Evolutionary conservation across 371 early-diverging fungal genomes (phyloP).

Genomic region (Mucor indicus): DNA sequence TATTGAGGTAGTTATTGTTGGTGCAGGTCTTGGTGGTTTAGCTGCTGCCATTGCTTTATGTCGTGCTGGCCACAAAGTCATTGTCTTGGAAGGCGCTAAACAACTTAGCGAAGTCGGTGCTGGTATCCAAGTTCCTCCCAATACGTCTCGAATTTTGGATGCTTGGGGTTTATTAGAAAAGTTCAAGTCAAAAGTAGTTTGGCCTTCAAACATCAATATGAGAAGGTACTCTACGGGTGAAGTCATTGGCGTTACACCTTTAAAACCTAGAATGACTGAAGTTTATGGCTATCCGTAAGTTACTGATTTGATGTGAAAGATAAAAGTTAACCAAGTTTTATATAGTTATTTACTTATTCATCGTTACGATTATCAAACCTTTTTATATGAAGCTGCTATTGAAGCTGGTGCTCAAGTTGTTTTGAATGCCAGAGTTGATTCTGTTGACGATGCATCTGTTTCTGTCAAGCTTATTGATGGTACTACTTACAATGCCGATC

Average conservation of each 20-base stretch:
- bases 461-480: slow-evolving; percentile 14
- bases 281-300: slow-evolving; percentile 28
- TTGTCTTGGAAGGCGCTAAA: slow-evolving; percentile 20
- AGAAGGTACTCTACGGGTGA: slow-evolving; percentile 25
- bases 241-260: slow-evolving; percentile 19
- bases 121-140: slow-evolving; percentile 31
- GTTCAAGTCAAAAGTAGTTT: slow-evolving; percentile 23
- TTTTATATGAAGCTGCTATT: slow-evolving; percentile 20
- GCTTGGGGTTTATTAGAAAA: slow-evolving; percentile 18
- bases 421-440: slow-evolving; percentile 17
- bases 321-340: neutral
- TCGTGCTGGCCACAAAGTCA: slow-evolving; percentile 22
- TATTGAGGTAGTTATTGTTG: slow-evolving; percentile 14
- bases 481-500: slow-evolving; percentile 10
- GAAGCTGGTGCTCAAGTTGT: slow-evolving; percentile 19
- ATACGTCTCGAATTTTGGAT: slow-evolving; percentile 22
- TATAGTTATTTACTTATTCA: slow-evolving; percentile 25
- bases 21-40: slow-evolving; percentile 29
- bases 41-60: slow-evolving; percentile 25
- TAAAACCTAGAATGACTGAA: slow-evolving; percentile 24
- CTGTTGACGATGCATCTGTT: slow-evolving; percentile 11
- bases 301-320: no score
- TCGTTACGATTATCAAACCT: slow-evolving; percentile 22
- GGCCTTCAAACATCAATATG: slow-evolving; percentile 24
- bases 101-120: slow-evolving; percentile 27